A percentile compares a stretch with the other conserved stretches of the same genome.
Evolutionary conservation across 371 early-diverging fungal genomes (phyloP).

Genomic region (Syncephalis plumigaleata): DNA sequence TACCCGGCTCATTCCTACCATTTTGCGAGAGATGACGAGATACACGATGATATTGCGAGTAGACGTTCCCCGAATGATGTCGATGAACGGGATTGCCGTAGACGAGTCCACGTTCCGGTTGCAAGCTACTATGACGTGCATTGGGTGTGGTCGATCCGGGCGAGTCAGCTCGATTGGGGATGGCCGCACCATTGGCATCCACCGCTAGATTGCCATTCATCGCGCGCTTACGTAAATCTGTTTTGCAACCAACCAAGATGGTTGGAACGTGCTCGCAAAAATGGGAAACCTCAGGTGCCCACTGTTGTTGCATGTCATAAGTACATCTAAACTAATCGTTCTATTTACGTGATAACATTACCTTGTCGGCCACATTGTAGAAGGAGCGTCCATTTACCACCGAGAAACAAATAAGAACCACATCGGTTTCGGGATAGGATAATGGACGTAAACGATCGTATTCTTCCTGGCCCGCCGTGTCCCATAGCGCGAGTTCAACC

Average conservation of each 20-base stretch:
- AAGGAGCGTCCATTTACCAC: constrained; percentile 58
- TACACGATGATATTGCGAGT: too few species aligned
- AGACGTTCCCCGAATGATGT: too few species aligned
- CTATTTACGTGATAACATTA: constrained; percentile 10
- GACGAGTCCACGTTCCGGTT: too few species aligned
- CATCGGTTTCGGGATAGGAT: constrained; percentile 80
- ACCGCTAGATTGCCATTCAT: constrained; percentile 27
- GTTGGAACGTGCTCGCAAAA: constrained; percentile 39
- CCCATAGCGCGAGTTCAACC: constrained; percentile 74
- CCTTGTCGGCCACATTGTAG: constrained; percentile 68
- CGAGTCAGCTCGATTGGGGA: neutral
- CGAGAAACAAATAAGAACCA: constrained; percentile 75
- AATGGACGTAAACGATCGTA: constrained; percentile 68
- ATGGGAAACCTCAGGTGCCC: constrained; percentile 45
- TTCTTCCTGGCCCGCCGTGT: constrained; percentile 85
- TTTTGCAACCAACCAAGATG: constrained; percentile 52
- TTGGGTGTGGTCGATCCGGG: too few species aligned
- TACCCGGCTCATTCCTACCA: too few species aligned
- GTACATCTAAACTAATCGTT: neutral
- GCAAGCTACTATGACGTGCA: too few species aligned
- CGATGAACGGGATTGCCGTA: too few species aligned
- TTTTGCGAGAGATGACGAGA: too few species aligned
- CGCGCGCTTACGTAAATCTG: constrained; percentile 38
- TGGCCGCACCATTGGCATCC: constrained; percentile 24
- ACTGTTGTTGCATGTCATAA: constrained; percentile 13